Evolutionary conservation across 192 early-diverging fungal species (phyloP), one percentile per base, ranked within the genome.

Genomic region (Chytriomyces confervae): DNA sequence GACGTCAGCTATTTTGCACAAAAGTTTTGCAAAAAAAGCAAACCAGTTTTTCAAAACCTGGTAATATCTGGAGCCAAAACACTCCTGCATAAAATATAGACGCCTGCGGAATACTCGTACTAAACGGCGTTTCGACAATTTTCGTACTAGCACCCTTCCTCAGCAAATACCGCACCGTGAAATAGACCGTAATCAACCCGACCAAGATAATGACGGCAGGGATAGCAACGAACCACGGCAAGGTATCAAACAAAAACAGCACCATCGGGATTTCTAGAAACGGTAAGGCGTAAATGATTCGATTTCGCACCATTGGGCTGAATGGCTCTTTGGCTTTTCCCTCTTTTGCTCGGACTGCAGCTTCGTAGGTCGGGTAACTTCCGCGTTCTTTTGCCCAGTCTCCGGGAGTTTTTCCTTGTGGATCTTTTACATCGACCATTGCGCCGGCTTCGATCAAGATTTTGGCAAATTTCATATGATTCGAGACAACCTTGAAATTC

Each of bases 61-160:
- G 91, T 10, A 95, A 74, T n/a, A 96, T 80, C 10, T 83, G 81
- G 16, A 83, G 62, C 93, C 93, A 98, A 5, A 88, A 86, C 20
- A 90, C 23, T 18, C 88, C 72, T 6, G 91, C 89, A 80, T 87
- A 93, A 74, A 97, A 86, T 10, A 95, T 86, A 2, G 93, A 93
- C 4, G 94, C 86, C 84, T 98, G 97, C 77, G 94, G 95, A 74
- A 98, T 91, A 60, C 91, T 89, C 1, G 93, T 92, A 69, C 92
- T 87, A 67, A 95, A 95, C 0, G 97, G 97, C 50, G 94, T 95
- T 72, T 86, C 81, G 71, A 89, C 84, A 67, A 97, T 60, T 45
- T 80, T 77, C 20, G 10, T 27, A 3, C 64, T 50, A 20, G 47
- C 80, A 78, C 69, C 88, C 76, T 43, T 77, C 27, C 24, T n/a